Percentiles rank a stretch among this genome's conserved stretches.
These are phyloP conservation scores for Phytophthora sansomeana DNA, from an alignment of 352 stramenopile genomes.

Conservation along the genomic window DNA sequence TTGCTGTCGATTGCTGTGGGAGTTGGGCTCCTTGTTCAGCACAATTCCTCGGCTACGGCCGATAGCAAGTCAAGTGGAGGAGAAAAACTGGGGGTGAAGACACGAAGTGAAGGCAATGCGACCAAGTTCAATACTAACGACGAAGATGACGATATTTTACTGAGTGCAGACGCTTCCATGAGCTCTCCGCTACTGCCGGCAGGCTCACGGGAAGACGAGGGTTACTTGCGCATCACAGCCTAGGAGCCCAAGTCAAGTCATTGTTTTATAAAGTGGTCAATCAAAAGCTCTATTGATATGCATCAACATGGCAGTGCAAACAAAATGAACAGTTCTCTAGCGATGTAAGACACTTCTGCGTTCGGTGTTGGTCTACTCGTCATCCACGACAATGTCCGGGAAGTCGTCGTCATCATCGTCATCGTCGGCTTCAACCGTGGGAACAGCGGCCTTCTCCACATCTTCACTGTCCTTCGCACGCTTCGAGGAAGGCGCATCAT, in stretches of 20 bases:
- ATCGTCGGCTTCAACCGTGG: slow-evolving; percentile 32
- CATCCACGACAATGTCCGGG: slow-evolving; percentile 83
- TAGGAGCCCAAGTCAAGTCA: slow-evolving; percentile 12
- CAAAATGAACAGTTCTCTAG: slow-evolving; percentile 14
- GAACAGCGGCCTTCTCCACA: slow-evolving; percentile 27
- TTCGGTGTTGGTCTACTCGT: slow-evolving; percentile 41
- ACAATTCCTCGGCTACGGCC: slow-evolving; percentile 43
- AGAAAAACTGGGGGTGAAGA: slow-evolving; percentile 27
- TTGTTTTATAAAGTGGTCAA: slow-evolving; percentile 26
- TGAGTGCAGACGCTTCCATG: slow-evolving; percentile 74
- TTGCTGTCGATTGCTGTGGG: slow-evolving; percentile 71
- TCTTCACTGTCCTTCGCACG: slow-evolving; percentile 44
- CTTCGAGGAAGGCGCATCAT: slow-evolving; percentile 31
- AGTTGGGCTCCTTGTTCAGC: slow-evolving; percentile 80
- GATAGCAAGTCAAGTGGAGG: not conserved
- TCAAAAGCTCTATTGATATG: slow-evolving; percentile 32
- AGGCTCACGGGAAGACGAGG: slow-evolving; percentile 54
- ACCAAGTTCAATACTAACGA: slow-evolving; percentile 43
- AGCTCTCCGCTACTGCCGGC: slow-evolving; percentile 62
- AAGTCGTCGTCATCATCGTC: slow-evolving; percentile 77
- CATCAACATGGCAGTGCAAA: not conserved
- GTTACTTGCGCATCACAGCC: slow-evolving; percentile 57
- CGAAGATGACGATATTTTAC: slow-evolving; percentile 61
- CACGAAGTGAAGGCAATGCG: slow-evolving; percentile 4
- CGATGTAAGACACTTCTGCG: not conserved